These are phyloP conservation scores for Lactuca sativa DNA, from an alignment of 129 eudicot genomes.

Conservation along the genomic window DNA sequence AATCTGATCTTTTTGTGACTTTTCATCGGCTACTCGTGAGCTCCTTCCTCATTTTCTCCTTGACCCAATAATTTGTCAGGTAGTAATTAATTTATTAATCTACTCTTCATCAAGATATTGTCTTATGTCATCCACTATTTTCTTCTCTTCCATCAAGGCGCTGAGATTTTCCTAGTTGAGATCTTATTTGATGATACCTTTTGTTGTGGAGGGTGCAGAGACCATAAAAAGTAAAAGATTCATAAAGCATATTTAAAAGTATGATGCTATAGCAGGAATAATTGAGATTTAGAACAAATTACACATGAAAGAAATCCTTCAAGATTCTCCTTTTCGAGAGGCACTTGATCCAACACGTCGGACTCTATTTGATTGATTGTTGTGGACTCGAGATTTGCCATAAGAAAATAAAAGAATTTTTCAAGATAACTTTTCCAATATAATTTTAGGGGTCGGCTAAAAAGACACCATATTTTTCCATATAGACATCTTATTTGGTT, in stretches of 20 bases:
- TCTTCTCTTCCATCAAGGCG: background rate
- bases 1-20: too few species aligned
- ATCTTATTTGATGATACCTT: slow-evolving; percentile 10
- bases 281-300: slow-evolving; percentile 11
- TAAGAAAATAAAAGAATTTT: background rate
- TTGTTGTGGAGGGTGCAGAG: background rate
- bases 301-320: background rate
- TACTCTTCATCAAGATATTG: background rate
- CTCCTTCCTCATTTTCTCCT: too few species aligned
- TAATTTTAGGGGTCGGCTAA: too few species aligned
- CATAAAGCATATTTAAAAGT: slow-evolving; percentile 16
- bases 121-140: background rate
- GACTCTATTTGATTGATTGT: background rate
- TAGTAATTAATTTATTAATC: too few species aligned
- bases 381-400: background rate
- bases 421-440: too few species aligned
- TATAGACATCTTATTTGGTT: too few species aligned
- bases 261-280: background rate
- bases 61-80: too few species aligned
- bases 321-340: background rate
- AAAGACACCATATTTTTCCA: too few species aligned
- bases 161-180: slow-evolving; percentile 1
- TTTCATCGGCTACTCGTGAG: too few species aligned
- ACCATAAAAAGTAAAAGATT: slow-evolving; percentile 19
- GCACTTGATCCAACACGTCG: background rate